Evolutionary conservation across 805 yeast genomes (phyloP), one percentile per base, ranked within the genome.

Genomic region (Candida rishiriensis): DNA sequence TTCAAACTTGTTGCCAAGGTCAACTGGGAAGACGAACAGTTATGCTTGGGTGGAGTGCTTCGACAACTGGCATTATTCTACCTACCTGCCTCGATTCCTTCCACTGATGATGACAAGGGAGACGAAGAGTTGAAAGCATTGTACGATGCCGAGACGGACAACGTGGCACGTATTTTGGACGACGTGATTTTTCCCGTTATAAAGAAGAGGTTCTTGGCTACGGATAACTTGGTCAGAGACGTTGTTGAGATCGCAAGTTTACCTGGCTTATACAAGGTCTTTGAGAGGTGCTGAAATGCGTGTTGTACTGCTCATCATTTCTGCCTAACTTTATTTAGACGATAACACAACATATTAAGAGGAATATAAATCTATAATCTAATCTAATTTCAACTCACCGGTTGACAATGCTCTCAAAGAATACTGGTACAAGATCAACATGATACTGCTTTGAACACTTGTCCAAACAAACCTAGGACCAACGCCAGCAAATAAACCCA

Each of bases 401-500:
- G 59, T 54, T 11, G 59, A 46, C 2, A 84, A 65, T 29, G 71
- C 65, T 53, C 79, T 79, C 56, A 91, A 68, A 3, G 91, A 73
- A 36, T 80, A 70, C 63, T 93, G 99, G 65, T 93, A 93, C 34
- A 90, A 69, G 51, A 91, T 70, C 43, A 93, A 72, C 98, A 93
- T 91, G 39, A 93, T 84, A 52, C 96, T 86, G 63, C 96, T 87
- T 64, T 93, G 99, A 15, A 90, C 71, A 50, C 95, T 86, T 0
- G 98, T 91, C 99, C 99, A 93, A 4, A 93, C 84, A 52, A 89
- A 82, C 50, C 99, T 74, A 1, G 99, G 99, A 0, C 97, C 97
- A 6, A 93, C 96, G 1, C 99, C 99, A 29, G 90, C 79, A 64
- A 93, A 91, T 34, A 88, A 70, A 0, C 96, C 96, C 1, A 75